These are phyloP conservation scores for Croton setiger DNA, from an alignment of 441 rosid species.

Conservation along the genomic window DNA sequence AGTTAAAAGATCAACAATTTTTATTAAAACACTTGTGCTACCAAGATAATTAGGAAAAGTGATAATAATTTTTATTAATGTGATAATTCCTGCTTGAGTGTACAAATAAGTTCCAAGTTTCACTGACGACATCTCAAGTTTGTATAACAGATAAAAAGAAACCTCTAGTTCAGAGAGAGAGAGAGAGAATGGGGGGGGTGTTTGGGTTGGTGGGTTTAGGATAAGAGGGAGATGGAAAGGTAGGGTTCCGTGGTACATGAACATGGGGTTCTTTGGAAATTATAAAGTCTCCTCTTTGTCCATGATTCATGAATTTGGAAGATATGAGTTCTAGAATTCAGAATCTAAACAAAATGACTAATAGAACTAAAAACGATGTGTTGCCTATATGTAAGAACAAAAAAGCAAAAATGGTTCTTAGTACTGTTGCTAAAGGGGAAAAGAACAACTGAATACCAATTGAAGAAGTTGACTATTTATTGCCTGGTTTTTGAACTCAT, in stretches of 20 bases:
- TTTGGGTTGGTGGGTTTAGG: too few relatives aligned
- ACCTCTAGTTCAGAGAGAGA: too few relatives aligned
- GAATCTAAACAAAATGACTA: neutral
- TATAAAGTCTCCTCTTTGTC: neutral
- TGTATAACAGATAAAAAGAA: neutral
- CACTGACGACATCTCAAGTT: neutral
- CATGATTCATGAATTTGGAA: neutral
- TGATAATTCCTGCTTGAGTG: neutral
- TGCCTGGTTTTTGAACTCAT: neutral
- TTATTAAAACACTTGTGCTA: neutral
- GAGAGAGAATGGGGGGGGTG: too few relatives aligned
- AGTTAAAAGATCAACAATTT: neutral
- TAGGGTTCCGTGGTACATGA: too few relatives aligned
- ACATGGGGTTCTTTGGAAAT: neutral
- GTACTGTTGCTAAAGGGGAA: neutral
- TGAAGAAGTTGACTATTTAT: neutral
- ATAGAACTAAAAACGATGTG: neutral
- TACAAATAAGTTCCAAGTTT: neutral
- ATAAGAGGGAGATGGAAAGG: too few relatives aligned
- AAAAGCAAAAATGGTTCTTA: neutral
- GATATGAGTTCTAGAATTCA: neutral
- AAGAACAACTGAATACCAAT: neutral
- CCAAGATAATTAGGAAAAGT: neutral
- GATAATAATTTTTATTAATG: too few relatives aligned
- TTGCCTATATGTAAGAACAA: neutral